These are phyloP conservation scores for Pelargonium fulgidum DNA, from an alignment of 441 rosid species.

Conservation along the genomic window DNA sequence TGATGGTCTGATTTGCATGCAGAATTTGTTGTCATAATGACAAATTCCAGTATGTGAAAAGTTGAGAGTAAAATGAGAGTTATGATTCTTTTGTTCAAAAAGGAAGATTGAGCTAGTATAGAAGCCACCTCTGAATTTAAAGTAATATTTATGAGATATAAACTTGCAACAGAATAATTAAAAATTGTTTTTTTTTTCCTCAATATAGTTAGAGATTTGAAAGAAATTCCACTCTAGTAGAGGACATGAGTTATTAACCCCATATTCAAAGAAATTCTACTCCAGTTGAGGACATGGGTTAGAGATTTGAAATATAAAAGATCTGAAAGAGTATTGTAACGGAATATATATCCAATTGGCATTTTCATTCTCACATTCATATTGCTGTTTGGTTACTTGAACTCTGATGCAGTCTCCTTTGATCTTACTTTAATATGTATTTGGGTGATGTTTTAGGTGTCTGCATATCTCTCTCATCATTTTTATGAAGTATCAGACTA, in stretches of 20 bases:
- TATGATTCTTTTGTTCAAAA: not conserved
- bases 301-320: not conserved
- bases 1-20: not conserved
- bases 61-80: not conserved
- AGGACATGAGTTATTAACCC: not conserved
- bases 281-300: not conserved
- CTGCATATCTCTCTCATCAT: slow-evolving; percentile 84
- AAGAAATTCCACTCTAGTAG: not conserved
- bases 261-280: not conserved
- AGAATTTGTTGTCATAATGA: not conserved
- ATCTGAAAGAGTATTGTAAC: not conserved
- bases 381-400: slow-evolving; percentile 2
- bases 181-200: not conserved
- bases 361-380: not conserved
- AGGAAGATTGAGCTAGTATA: not conserved
- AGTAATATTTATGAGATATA: not conserved
- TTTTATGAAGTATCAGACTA: slow-evolving; percentile 93
- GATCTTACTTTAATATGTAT: slow-evolving; percentile 9
- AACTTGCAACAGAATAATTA: not conserved
- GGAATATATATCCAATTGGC: not conserved
- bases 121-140: not conserved
- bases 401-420: slow-evolving; percentile 6
- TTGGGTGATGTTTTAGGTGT: slow-evolving; percentile 45
- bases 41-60: not conserved
- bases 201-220: not conserved